Evolutionary conservation across 306 rosid genomes (phyloP).

Genomic region (Psophocarpus tetragonolobus): DNA sequence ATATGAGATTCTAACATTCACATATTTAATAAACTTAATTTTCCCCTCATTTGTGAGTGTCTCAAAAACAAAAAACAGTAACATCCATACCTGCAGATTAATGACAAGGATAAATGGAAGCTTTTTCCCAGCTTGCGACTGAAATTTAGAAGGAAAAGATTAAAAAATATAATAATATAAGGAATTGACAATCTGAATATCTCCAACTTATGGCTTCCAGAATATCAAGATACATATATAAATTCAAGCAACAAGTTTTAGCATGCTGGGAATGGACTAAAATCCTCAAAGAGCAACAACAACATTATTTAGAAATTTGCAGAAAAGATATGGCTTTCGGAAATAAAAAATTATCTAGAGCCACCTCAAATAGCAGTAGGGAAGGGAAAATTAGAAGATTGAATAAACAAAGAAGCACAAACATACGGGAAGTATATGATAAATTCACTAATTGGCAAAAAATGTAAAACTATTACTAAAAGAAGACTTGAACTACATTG

Average conservation of each 20-base stretch:
- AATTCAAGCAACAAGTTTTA: not conserved
- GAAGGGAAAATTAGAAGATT: constrained; percentile 16
- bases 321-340: constrained; percentile 23
- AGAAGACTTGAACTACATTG: no score
- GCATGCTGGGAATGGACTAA: constrained; percentile 12
- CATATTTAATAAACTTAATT: constrained; percentile 13
- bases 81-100: constrained; percentile 83
- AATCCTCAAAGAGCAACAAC: not conserved
- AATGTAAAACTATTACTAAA: not conserved
- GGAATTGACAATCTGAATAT: constrained; percentile 20
- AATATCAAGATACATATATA: constrained; percentile 14
- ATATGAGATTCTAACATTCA: not conserved
- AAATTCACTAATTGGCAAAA: constrained; percentile 3
- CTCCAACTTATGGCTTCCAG: constrained; percentile 6
- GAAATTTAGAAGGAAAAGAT: constrained; percentile 45
- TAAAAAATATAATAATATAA: constrained; percentile 23
- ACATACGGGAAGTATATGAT: constrained; percentile 22
- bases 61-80: not conserved
- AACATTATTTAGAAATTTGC: constrained; percentile 9
- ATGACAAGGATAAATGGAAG: constrained; percentile 82
- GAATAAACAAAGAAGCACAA: constrained; percentile 9
- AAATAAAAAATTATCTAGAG: not conserved
- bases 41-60: not conserved
- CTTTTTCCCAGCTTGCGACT: constrained; percentile 89
- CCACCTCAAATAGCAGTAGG: constrained; percentile 22